Evolutionary conservation across 2,329 filamentous ascomycete genomes (phyloP).

Genomic region (Fusarium nematophilum): DNA sequence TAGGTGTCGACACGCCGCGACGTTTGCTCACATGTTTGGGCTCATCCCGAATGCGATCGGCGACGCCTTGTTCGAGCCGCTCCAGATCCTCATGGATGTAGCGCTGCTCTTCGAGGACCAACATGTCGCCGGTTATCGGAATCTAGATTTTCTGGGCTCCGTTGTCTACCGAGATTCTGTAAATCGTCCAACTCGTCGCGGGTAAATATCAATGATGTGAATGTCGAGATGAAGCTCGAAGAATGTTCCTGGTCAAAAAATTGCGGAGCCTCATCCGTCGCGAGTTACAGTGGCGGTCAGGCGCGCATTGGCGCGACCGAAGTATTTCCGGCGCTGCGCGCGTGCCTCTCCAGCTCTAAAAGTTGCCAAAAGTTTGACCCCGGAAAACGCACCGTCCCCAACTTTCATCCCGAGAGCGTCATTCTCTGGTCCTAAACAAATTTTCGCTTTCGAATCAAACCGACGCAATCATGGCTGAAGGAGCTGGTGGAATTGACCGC

Average conservation of each 20-base stretch:
- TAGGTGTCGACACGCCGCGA: background rate
- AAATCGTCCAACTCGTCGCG: background rate
- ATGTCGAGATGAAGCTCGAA: constrained; percentile 26
- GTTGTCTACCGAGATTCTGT: background rate
- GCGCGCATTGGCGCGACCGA: constrained; percentile 39
- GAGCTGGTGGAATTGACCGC: constrained; percentile 80
- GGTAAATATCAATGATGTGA: constrained; percentile 9
- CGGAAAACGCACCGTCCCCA: constrained; percentile 10
- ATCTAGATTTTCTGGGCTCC: too few relatives aligned
- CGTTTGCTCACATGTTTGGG: constrained; percentile 78
- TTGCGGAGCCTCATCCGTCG: constrained; percentile 42
- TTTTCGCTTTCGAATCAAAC: constrained; percentile 7
- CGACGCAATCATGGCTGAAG: constrained; percentile 81
- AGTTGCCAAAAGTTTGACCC: constrained; percentile 46
- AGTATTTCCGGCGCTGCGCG: constrained; percentile 45
- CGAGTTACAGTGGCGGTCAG: constrained; percentile 41
- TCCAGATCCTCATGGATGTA: constrained; percentile 97
- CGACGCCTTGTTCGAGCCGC: constrained; percentile 92
- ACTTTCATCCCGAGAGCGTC: constrained; percentile 28
- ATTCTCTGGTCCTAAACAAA: constrained; percentile 6
- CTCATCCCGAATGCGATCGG: constrained; percentile 88
- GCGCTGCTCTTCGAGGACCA: constrained; percentile 93
- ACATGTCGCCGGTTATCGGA: constrained; percentile 61
- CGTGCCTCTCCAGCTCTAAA: constrained; percentile 30
- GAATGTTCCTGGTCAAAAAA: constrained; percentile 37